Base-by-base conservation (phyloP, 1,139 yeast species). In the Blastobotrys petasosporus region DNA sequence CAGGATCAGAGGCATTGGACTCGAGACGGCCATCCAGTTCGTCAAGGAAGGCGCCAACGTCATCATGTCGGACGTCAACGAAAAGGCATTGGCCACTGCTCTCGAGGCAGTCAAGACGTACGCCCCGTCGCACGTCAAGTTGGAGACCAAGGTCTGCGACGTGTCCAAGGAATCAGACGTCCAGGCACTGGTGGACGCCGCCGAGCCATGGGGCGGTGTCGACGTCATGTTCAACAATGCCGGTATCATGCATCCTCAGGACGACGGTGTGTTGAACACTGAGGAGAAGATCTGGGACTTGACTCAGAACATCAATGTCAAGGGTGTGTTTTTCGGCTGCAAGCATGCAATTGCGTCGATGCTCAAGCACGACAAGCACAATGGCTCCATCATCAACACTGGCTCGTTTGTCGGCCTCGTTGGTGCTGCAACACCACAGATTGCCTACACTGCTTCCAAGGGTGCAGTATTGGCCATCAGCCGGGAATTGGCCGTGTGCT, bases 221-320 rank as follows among this genome's bases (percentile, higher is more conserved):
- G 78, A 79, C 56, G 69, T 82, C 52, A 73, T 82, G 67, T 75
- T 83, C 60, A 80, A 82, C 69, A 74, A 84, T 47, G 90, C 90
- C 28, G 90, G 92, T 23, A 82, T 82, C 69, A 79, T 83, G 73
- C 86, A 82, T 63, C 80, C 81, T 59, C 76, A 73, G 67, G 82
- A 85, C 31, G 88, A 64, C 48, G 67, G 66, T 13, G 64, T 64
- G 17, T 54, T 64, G 45, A 63, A 60, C 53, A 66, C 69, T 16
- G 67, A 66, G 20, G 72, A 71, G 17, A 63, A 65, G 42, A 70
- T 71, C 50, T 77, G 79, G 79, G 71, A 71, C 50, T 63, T 66
- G 51, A 66, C 80, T 42, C 72, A 76, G 60, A 70, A 67, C 53
- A 69, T 77, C 51, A 77, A 77, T 53, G 75, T 79, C 52, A 74